phyloP scores from a whole-genome alignment of 2,329 filamentous ascomycete species.

The Epichloe sp. region DNA sequence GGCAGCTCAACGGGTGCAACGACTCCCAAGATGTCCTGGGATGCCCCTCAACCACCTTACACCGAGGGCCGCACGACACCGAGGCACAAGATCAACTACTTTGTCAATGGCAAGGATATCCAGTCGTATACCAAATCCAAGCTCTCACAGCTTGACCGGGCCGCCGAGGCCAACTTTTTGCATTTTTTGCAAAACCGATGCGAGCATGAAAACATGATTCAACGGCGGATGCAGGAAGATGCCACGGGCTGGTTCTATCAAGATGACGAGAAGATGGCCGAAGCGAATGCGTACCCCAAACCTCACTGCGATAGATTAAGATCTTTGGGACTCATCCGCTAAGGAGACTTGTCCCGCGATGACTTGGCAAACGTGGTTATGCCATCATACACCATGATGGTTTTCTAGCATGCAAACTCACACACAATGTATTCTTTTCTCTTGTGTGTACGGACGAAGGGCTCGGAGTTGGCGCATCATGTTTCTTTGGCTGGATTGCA shows the following conservation, averaged over 20 bases:
- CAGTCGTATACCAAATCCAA: slow-evolving; percentile 55
- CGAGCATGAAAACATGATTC: slow-evolving; percentile 54
- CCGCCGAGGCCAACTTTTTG: slow-evolving; percentile 63
- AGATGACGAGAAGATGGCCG: slow-evolving; percentile 65
- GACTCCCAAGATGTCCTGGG: slow-evolving; percentile 63
- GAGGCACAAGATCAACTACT: slow-evolving; percentile 68
- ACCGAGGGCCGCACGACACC: slow-evolving; percentile 61
- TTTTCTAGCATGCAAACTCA: neutral
- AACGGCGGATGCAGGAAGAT: slow-evolving; percentile 57
- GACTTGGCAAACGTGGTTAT: neutral
- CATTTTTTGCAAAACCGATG: slow-evolving; percentile 57
- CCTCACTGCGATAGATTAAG: slow-evolving; percentile 39
- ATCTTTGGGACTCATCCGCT: slow-evolving; percentile 22
- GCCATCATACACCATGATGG: neutral
- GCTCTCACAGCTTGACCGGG: slow-evolving; percentile 60
- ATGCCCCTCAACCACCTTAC: slow-evolving; percentile 54
- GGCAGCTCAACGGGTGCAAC: slow-evolving; percentile 27
- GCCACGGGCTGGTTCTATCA: slow-evolving; percentile 81
- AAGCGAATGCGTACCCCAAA: slow-evolving; percentile 44
- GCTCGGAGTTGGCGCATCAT: slow-evolving; percentile 1
- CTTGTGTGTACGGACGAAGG: neutral
- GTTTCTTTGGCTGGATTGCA: slow-evolving; percentile 1
- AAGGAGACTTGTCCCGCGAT: slow-evolving; percentile 1
- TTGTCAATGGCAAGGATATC: slow-evolving; percentile 67
- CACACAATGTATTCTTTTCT: neutral